Conservation (phyloP, 2,329 filamentous ascomycete species). For the Drechslerella coelobrocha region DNA sequence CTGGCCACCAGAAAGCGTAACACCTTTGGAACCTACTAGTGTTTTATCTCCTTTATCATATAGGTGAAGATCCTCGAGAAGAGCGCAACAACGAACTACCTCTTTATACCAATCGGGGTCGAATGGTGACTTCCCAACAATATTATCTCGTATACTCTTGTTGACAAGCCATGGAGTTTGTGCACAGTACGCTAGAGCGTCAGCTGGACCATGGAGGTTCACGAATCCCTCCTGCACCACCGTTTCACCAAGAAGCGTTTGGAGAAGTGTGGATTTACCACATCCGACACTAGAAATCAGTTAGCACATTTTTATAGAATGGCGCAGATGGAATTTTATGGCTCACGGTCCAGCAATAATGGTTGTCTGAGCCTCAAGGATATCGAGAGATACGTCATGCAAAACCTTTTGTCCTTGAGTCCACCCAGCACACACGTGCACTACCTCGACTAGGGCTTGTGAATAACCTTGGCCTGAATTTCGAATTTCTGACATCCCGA, state of each 20-base stretch:
- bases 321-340: background rate
- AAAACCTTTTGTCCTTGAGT: background rate
- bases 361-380: slow-evolving; percentile 8
- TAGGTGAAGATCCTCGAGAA: slow-evolving; percentile 57
- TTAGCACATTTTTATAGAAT: too few relatives aligned
- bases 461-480: background rate
- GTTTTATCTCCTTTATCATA: slow-evolving; percentile 55
- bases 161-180: slow-evolving; percentile 59
- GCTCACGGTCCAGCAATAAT: slow-evolving; percentile 39
- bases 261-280: slow-evolving; percentile 60
- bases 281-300: slow-evolving; percentile 59
- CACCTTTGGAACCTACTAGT: slow-evolving; percentile 59
- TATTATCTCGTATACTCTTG: slow-evolving; percentile 58
- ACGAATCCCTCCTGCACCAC: slow-evolving; percentile 54
- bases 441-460: background rate
- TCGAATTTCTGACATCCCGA: background rate
- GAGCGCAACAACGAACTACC: slow-evolving; percentile 58
- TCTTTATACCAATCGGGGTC: slow-evolving; percentile 57
- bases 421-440: slow-evolving; percentile 3
- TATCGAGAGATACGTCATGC: background rate
- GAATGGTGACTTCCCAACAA: slow-evolving; percentile 56
- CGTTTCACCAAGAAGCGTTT: slow-evolving; percentile 59
- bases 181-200: slow-evolving; percentile 58
- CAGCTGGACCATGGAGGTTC: slow-evolving; percentile 52
- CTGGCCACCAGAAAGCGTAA: slow-evolving; percentile 62